These are phyloP conservation scores for Kodamaea ohmeri DNA, from an alignment of 1,139 yeast species.

Conservation along the genomic window DNA sequence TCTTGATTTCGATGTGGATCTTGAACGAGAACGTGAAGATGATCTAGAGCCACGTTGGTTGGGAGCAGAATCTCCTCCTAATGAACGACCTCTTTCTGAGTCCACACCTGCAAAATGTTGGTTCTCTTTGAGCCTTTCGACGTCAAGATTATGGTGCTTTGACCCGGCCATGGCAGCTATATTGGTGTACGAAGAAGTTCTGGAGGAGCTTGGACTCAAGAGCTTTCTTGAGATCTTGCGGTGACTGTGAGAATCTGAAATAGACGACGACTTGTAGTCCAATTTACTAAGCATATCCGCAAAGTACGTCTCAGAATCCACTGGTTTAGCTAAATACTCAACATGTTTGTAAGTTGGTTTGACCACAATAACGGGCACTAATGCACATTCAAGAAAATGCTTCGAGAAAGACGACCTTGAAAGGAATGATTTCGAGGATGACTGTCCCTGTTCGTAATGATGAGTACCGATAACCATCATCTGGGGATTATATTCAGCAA, in stretches of 20 bases:
- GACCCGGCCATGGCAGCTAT: slow-evolving; percentile 13
- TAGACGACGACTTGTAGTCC: slow-evolving; percentile 13
- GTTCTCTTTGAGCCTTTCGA: slow-evolving; percentile 9
- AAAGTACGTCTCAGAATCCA: slow-evolving; percentile 32
- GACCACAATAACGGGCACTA: slow-evolving; percentile 67
- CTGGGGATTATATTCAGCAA: slow-evolving; percentile 61
- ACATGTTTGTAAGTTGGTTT: slow-evolving; percentile 50
- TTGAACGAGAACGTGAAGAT: slow-evolving; percentile 6
- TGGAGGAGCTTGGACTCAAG: slow-evolving; percentile 22
- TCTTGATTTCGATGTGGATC: slow-evolving; percentile 21
- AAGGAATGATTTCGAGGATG: slow-evolving; percentile 40
- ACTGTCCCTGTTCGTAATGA: slow-evolving; percentile 26
- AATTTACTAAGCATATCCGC: slow-evolving; percentile 28
- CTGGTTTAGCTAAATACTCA: slow-evolving; percentile 25
- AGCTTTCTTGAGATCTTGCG: slow-evolving; percentile 12
- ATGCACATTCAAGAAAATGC: slow-evolving; percentile 63
- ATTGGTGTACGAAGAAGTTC: slow-evolving; percentile 20
- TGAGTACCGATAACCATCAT: slow-evolving; percentile 67
- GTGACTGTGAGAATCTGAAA: slow-evolving; percentile 4
- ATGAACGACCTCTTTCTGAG: slow-evolving; percentile 16
- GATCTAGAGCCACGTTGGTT: slow-evolving; percentile 7
- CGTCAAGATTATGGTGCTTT: slow-evolving; percentile 3
- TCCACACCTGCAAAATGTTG: slow-evolving; percentile 9
- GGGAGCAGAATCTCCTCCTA: neutral
- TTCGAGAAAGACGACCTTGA: slow-evolving; percentile 52